A percentile compares a stretch with the other conserved stretches of the same genome.
Conservation (phyloP, 2,329 filamentous ascomycete genomes). For the Fonsecaea pedrosoi region DNA sequence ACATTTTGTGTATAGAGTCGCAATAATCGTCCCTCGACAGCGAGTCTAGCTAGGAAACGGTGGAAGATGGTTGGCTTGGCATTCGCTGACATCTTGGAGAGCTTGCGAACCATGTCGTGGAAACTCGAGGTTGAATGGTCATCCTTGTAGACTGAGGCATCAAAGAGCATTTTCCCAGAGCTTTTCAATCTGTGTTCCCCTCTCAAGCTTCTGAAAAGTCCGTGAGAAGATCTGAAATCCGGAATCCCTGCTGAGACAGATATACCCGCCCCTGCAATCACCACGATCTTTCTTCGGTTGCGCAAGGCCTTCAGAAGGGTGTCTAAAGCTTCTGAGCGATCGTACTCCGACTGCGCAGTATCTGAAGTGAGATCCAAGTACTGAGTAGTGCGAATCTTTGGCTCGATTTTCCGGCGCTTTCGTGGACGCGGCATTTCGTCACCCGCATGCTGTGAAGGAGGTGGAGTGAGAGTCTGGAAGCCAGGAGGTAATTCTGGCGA, state of each 20-base stretch:
- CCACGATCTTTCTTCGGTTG: constrained; percentile 94
- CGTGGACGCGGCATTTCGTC: constrained; percentile 75
- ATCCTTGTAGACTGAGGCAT: constrained; percentile 96
- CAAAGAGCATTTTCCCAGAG: constrained; percentile 94
- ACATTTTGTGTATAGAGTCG: constrained; percentile 97
- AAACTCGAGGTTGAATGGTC: constrained; percentile 87
- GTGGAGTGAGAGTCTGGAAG: constrained; percentile 50
- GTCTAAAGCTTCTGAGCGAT: constrained; percentile 69
- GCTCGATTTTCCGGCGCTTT: constrained; percentile 71
- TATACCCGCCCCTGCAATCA: constrained; percentile 94
- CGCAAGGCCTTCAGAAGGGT: constrained; percentile 76
- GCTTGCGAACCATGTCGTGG: constrained; percentile 91
- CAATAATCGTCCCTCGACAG: constrained; percentile 82
- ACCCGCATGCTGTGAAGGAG: constrained; percentile 56
- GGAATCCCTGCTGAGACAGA: constrained; percentile 96
- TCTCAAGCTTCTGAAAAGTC: constrained; percentile 84
- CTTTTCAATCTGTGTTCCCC: constrained; percentile 88
- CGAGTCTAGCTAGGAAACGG: constrained; percentile 87
- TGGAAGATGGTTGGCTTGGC: constrained; percentile 89
- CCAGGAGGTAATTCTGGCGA: constrained; percentile 49
- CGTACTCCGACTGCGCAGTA: constrained; percentile 45
- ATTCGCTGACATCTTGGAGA: constrained; percentile 77
- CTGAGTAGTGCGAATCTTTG: constrained; percentile 77
- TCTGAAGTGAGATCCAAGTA: constrained; percentile 70
- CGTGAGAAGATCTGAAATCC: constrained; percentile 90